Evolutionary conservation across 352 stramenopile genomes (phyloP).

Genomic region (Globisporangium heterothallicum): DNA sequence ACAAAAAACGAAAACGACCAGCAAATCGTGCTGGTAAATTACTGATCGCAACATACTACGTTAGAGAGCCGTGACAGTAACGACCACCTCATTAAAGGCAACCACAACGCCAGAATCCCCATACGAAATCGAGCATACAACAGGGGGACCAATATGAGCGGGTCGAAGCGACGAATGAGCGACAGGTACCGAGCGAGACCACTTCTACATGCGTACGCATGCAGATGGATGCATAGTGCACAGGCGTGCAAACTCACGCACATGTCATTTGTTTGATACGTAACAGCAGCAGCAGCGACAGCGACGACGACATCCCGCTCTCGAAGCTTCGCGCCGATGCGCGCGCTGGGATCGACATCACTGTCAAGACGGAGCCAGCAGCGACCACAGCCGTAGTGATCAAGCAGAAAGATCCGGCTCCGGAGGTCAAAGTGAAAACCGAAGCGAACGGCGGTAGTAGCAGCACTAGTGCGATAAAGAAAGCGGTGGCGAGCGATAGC

Average conservation of each 20-base stretch:
- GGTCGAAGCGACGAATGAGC: conserved; percentile 25
- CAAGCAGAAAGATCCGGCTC: neutral
- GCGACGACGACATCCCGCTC: conserved; percentile 75
- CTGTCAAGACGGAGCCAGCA: conserved; percentile 18
- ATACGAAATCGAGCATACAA: neutral
- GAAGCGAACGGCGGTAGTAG: conserved; percentile 10
- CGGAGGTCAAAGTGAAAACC: conserved; percentile 14
- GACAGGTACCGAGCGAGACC: conserved; percentile 29
- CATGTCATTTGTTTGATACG: neutral
- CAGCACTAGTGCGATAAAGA: conserved; percentile 17
- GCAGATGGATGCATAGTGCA: neutral
- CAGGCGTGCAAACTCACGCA: neutral
- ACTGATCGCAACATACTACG: neutral
- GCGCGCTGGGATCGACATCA: conserved; percentile 17
- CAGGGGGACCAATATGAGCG: conserved; percentile 7
- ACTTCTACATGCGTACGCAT: neutral
- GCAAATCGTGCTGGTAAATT: no score
- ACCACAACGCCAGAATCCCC: neutral
- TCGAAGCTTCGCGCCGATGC: conserved; percentile 43
- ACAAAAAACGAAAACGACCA: neutral
- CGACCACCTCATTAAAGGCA: neutral
- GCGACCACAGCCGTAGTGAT: conserved; percentile 16
- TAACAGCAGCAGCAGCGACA: conserved; percentile 54
- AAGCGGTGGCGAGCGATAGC: conserved; percentile 42
- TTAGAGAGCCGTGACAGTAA: neutral